Conservation (phyloP, 306 rosid genomes). For the Rubus parviflorus region DNA sequence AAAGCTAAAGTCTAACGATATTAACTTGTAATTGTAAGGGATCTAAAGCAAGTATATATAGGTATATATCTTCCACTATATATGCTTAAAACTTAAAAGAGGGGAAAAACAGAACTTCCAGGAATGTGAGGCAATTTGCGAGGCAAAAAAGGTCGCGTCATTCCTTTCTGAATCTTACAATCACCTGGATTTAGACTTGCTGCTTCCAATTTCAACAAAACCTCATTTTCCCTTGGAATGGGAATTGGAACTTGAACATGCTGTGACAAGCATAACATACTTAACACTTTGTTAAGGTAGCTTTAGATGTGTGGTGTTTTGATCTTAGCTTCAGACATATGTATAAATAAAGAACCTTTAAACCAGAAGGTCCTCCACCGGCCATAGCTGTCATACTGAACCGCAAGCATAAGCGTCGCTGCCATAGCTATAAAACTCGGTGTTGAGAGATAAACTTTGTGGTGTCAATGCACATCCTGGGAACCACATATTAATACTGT, state of each 20-base stretch:
- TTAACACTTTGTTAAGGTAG: not conserved
- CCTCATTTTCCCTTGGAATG: conserved; percentile 45
- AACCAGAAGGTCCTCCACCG: conserved; percentile 58
- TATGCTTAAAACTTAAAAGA: not conserved
- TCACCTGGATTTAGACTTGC: conserved; percentile 57
- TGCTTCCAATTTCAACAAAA: conserved; percentile 72
- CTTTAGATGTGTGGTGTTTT: not conserved
- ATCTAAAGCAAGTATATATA: too few relatives aligned
- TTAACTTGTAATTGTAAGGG: too few relatives aligned
- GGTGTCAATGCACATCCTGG: not conserved
- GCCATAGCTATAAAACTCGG: conserved; percentile 33
- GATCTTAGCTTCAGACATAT: not conserved
- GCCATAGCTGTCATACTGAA: conserved; percentile 57
- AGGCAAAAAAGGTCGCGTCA: conserved; percentile 45
- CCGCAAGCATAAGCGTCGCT: conserved; percentile 55
- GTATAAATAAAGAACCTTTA: conserved; percentile 41
- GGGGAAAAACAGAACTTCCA: conserved; percentile 29
- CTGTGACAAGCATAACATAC: conserved; percentile 31
- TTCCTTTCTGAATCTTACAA: conserved; percentile 76
- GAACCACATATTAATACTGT: not conserved
- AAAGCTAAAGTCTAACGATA: not conserved
- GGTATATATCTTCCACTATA: too few relatives aligned
- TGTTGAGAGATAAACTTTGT: not conserved
- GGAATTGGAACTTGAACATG: conserved; percentile 68
- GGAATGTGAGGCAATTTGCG: conserved; percentile 58